Evolutionary conservation across 768 basidiomycete species (phyloP).

Genomic region (Leccinum subtestaceum): DNA sequence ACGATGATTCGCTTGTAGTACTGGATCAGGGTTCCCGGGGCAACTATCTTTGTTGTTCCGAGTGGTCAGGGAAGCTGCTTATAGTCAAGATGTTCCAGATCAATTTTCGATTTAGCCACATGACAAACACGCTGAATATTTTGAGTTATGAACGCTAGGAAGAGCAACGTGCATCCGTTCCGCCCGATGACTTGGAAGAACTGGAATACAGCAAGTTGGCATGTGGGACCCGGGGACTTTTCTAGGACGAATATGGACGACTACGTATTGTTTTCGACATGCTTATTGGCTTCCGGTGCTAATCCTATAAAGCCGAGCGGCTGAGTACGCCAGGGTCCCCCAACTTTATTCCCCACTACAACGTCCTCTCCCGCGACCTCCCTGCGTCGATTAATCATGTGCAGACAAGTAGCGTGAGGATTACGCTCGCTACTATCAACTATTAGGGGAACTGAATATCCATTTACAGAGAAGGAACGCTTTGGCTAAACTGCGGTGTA

Average conservation of each 20-base stretch:
- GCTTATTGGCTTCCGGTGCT: conserved; percentile 22
- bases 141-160: conserved; percentile 14
- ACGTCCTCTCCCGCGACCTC: conserved; percentile 1
- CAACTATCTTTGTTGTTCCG: conserved; percentile 29
- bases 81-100: conserved; percentile 22
- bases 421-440: neutral
- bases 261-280: conserved; percentile 30
- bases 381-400: conserved; percentile 45
- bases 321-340: conserved; percentile 6
- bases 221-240: conserved; percentile 26
- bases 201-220: conserved; percentile 27
- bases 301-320: conserved; percentile 30
- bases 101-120: conserved; percentile 27
- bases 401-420: conserved; percentile 73
- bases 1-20: conserved; percentile 14
- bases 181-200: conserved; percentile 16
- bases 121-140: conserved; percentile 26
- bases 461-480: conserved; percentile 64
- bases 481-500: conserved; percentile 71
- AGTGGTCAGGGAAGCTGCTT: conserved; percentile 22
- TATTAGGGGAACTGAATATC: neutral
- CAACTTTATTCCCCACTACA: conserved; percentile 15
- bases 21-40: conserved; percentile 23
- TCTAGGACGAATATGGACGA: conserved; percentile 27
- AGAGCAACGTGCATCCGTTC: conserved; percentile 20